A percentile compares a stretch with the other conserved stretches of the same genome.
phyloP scores from a whole-genome alignment of 1,139 yeast species.

The Saccharomyces hybrid region DNA sequence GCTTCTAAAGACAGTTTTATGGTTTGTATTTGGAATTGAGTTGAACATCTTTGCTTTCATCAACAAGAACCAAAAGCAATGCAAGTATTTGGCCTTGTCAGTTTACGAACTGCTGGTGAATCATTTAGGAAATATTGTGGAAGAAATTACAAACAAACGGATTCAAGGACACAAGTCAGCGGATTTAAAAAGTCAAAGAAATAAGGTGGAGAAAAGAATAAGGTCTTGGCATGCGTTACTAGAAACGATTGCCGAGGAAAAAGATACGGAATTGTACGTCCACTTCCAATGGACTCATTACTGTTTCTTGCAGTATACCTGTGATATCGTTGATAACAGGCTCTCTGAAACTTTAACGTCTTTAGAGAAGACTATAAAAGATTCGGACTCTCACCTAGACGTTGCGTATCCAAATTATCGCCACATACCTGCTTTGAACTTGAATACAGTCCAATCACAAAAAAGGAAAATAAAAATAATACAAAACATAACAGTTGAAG shows the following conservation, averaged over 20 bases:
- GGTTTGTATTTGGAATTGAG: conserved; percentile 34
- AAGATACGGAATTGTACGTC: conserved; percentile 11
- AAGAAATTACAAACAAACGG: conserved; percentile 22
- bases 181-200: conserved; percentile 26
- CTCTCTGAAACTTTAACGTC: conserved; percentile 24
- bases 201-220: conserved; percentile 32
- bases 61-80: conserved; percentile 5
- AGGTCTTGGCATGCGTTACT: conserved; percentile 36
- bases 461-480: conserved; percentile 36
- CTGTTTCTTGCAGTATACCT: conserved; percentile 34
- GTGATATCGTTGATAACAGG: conserved; percentile 26
- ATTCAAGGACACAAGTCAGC: conserved; percentile 24
- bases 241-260: conserved; percentile 9
- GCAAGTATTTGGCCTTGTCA: conserved; percentile 28
- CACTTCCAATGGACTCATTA: conserved; percentile 40
- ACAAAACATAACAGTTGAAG: conserved; percentile 32
- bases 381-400: conserved; percentile 7
- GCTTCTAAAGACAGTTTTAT: conserved; percentile 28
- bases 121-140: conserved; percentile 23
- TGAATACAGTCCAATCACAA: conserved; percentile 49
- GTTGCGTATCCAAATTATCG: conserved; percentile 41
- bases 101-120: conserved; percentile 57
- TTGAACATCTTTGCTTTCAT: conserved; percentile 17
- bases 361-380: conserved; percentile 25
- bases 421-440: conserved; percentile 52